Conservation (phyloP, 768 basidiomycete genomes). For the Gloeophyllum trabeum region DNA sequence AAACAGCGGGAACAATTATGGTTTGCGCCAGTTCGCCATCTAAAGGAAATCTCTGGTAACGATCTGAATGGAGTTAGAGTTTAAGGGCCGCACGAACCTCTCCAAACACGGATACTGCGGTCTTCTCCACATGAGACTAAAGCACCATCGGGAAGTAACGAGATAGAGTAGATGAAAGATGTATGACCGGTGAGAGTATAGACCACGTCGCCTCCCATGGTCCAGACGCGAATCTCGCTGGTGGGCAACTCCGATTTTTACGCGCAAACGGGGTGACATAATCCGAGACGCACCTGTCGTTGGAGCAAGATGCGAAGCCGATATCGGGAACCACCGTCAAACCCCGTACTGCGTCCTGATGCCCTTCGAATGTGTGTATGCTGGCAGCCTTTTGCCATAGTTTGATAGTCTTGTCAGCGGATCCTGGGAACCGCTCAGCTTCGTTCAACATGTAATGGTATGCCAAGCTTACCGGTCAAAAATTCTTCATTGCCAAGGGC, state of each 20-base stretch:
- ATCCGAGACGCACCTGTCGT: slow-evolving; percentile 59
- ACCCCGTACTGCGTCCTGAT: slow-evolving; percentile 86
- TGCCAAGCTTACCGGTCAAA: slow-evolving; percentile 55
- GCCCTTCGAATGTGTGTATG: slow-evolving; percentile 71
- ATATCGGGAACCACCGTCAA: slow-evolving; percentile 72
- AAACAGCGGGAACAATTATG: slow-evolving; percentile 88
- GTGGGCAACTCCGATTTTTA: neutral
- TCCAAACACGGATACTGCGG: slow-evolving; percentile 86
- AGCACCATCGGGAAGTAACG: slow-evolving; percentile 71
- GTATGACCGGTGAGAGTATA: slow-evolving; percentile 89
- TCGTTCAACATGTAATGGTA: neutral
- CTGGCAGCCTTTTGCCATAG: slow-evolving; percentile 74
- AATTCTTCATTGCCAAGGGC: slow-evolving; percentile 66
- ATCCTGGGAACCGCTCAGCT: slow-evolving; percentile 34
- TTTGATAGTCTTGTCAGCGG: slow-evolving; percentile 92
- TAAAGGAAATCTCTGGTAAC: slow-evolving; percentile 14
- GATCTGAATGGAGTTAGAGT: neutral
- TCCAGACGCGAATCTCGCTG: slow-evolving; percentile 91
- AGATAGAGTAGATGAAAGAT: slow-evolving; percentile 90
- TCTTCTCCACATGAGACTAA: slow-evolving; percentile 93
- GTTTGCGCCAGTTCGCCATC: slow-evolving; percentile 86
- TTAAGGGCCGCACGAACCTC: slow-evolving; percentile 34
- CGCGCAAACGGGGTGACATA: slow-evolving; percentile 3
- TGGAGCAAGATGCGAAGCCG: slow-evolving; percentile 92
- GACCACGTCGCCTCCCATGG: slow-evolving; percentile 65